Percentiles rank a stretch among this genome's conserved stretches.
phyloP scores from a whole-genome alignment of 331 rosid species.

The Pyracantha coccinea region DNA sequence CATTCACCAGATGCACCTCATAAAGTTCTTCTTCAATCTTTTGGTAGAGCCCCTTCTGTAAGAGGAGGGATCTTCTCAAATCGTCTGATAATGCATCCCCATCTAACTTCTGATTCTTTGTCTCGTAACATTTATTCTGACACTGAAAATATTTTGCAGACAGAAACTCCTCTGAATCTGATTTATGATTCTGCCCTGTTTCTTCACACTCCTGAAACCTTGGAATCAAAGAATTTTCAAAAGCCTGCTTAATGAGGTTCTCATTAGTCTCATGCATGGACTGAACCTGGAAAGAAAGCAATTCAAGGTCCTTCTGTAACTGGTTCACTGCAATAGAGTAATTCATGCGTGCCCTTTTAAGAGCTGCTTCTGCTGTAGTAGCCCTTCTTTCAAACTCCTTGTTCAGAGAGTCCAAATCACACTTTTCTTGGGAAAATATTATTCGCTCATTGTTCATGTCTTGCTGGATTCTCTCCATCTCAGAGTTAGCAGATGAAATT shows the following conservation, averaged over 20 bases:
- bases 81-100: slow-evolving; percentile 52
- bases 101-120: slow-evolving; percentile 43
- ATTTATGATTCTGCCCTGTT: slow-evolving; percentile 27
- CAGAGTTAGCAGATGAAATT: slow-evolving; percentile 72
- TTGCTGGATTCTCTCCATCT: slow-evolving; percentile 72
- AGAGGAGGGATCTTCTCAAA: slow-evolving; percentile 62
- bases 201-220: slow-evolving; percentile 35
- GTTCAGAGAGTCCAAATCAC: slow-evolving; percentile 51
- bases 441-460: slow-evolving; percentile 65
- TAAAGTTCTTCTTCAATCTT: slow-evolving; percentile 86
- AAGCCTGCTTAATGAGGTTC: slow-evolving; percentile 76
- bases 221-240: slow-evolving; percentile 59
- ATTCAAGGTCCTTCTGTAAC: slow-evolving; percentile 93
- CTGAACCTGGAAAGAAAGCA: slow-evolving; percentile 79
- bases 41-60: slow-evolving; percentile 71
- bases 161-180: slow-evolving; percentile 35
- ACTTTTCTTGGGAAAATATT: slow-evolving; percentile 68
- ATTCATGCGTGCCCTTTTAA: slow-evolving; percentile 92
- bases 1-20: slow-evolving; percentile 63
- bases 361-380: slow-evolving; percentile 79
- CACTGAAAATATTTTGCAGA: slow-evolving; percentile 30
- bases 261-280: slow-evolving; percentile 91
- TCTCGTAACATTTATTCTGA: slow-evolving; percentile 38
- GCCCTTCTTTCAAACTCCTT: slow-evolving; percentile 88
- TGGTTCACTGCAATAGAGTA: slow-evolving; percentile 94